Percentiles rank a stretch among this genome's conserved stretches.
Evolutionary conservation across 768 basidiomycete species (phyloP).

Genomic region (Scleroderma citrinum): DNA sequence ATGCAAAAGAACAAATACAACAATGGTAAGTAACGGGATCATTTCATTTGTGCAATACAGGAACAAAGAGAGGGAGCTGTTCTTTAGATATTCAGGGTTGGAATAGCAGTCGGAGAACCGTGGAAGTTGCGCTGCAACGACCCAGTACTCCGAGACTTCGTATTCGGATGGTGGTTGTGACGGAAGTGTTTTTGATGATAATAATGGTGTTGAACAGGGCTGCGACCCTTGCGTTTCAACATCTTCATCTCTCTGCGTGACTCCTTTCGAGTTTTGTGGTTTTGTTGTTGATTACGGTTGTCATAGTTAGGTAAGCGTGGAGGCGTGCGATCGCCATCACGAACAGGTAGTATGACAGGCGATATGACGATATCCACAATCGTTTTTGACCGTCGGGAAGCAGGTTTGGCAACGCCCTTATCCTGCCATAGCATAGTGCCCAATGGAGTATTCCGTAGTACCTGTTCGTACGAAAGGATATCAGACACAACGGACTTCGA

Average conservation of each 20-base stretch:
- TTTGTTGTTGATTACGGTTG: conserved; percentile 34
- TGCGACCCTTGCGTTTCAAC: conserved; percentile 53
- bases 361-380: conserved; percentile 38
- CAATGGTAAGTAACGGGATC: conserved; percentile 4
- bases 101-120: conserved; percentile 29
- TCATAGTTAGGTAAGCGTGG: conserved; percentile 32
- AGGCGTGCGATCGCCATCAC: conserved; percentile 53
- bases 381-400: conserved; percentile 24
- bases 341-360: conserved; percentile 46
- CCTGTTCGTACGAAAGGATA: conserved; percentile 28
- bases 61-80: not conserved
- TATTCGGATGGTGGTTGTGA: conserved; percentile 58
- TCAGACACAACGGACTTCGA: conserved; percentile 15
- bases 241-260: conserved; percentile 61
- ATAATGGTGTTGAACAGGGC: conserved; percentile 34
- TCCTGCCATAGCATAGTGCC: conserved; percentile 46
- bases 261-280: conserved; percentile 58
- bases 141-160: conserved; percentile 50
- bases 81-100: conserved; percentile 23
- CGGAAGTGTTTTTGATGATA: conserved; percentile 44
- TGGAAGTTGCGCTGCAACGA: conserved; percentile 47
- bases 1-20: conserved; percentile 14
- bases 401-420: conserved; percentile 17
- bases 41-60: not conserved
- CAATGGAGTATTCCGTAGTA: conserved; percentile 51